Percentiles rank a stretch among this genome's conserved stretches.
These are phyloP conservation scores for Aspergillus egyptiacus DNA, from an alignment of 495 filamentous ascomycete genomes.

Conservation along the genomic window DNA sequence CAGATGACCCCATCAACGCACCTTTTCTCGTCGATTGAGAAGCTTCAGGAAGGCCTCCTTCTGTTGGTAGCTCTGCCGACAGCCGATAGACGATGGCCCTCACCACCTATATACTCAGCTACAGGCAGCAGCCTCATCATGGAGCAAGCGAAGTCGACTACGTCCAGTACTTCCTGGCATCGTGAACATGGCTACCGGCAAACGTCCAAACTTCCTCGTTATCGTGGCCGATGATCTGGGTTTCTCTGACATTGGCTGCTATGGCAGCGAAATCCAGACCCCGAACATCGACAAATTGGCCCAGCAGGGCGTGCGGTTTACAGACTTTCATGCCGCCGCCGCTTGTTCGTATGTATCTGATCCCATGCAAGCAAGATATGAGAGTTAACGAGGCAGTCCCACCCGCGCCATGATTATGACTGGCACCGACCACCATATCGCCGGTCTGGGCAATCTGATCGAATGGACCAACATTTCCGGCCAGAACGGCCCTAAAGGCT, in stretches of 20 bases:
- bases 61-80: slow-evolving; percentile 19
- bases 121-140: neutral
- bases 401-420: slow-evolving; percentile 56
- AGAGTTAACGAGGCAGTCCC: slow-evolving; percentile 29
- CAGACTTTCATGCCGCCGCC: slow-evolving; percentile 57
- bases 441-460: slow-evolving; percentile 42
- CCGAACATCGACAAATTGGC: slow-evolving; percentile 56
- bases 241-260: slow-evolving; percentile 57
- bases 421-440: slow-evolving; percentile 44
- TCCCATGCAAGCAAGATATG: neutral
- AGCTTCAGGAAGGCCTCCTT: neutral
- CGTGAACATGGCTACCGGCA: slow-evolving; percentile 18
- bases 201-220: slow-evolving; percentile 59
- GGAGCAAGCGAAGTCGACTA: too few relatives aligned
- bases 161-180: too few relatives aligned
- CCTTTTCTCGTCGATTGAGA: neutral
- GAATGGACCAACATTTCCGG: slow-evolving; percentile 46
- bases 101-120: neutral
- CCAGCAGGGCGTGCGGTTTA: slow-evolving; percentile 51
- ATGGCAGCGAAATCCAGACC: slow-evolving; percentile 58
- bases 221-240: slow-evolving; percentile 59
- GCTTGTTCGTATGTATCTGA: slow-evolving; percentile 47
- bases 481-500: slow-evolving; percentile 41
- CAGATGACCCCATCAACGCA: slow-evolving; percentile 9
- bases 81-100: slow-evolving; percentile 25